These are phyloP conservation scores for Westerdykella sp. DNA, from an alignment of 2,329 filamentous ascomycete genomes.

Conservation along the genomic window DNA sequence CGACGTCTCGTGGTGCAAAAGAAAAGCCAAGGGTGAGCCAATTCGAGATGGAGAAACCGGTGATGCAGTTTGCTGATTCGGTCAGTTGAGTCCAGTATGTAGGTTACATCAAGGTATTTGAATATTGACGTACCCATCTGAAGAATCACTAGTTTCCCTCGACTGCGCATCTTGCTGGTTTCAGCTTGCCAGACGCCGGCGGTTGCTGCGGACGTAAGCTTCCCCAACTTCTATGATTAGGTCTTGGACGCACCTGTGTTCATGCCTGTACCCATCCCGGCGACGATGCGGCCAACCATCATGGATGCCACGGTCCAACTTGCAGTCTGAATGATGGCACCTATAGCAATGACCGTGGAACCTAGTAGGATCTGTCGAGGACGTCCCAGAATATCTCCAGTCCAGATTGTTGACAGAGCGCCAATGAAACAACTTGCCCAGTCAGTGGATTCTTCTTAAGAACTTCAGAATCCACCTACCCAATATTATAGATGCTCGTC, in stretches of 20 bases:
- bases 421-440: constrained; percentile 48
- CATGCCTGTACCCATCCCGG: constrained; percentile 47
- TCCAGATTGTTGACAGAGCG: constrained; percentile 41
- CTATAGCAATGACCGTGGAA: constrained; percentile 45
- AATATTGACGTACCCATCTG: constrained; percentile 44
- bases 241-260: constrained; percentile 46
- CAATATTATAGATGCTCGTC: constrained; percentile 39
- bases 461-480: constrained; percentile 18
- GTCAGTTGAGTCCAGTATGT: background rate
- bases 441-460: too few relatives aligned
- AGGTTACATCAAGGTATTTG: background rate
- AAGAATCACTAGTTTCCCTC: constrained; percentile 44
- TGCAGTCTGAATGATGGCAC: constrained; percentile 44
- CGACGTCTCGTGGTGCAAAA: constrained; percentile 16
- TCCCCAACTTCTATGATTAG: constrained; percentile 4
- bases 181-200: constrained; percentile 49
- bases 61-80: constrained; percentile 22
- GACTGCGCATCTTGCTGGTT: constrained; percentile 40
- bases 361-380: constrained; percentile 46
- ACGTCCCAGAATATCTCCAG: constrained; percentile 46
- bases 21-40: constrained; percentile 51
- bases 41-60: constrained; percentile 46
- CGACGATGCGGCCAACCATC: constrained; percentile 41
- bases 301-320: constrained; percentile 44
- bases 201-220: constrained; percentile 32